Percentiles rank a stretch among this genome's conserved stretches.
phyloP scores from a whole-genome alignment of 2,329 filamentous ascomycete species.

The Nannizziopsis arthrosporioides region DNA sequence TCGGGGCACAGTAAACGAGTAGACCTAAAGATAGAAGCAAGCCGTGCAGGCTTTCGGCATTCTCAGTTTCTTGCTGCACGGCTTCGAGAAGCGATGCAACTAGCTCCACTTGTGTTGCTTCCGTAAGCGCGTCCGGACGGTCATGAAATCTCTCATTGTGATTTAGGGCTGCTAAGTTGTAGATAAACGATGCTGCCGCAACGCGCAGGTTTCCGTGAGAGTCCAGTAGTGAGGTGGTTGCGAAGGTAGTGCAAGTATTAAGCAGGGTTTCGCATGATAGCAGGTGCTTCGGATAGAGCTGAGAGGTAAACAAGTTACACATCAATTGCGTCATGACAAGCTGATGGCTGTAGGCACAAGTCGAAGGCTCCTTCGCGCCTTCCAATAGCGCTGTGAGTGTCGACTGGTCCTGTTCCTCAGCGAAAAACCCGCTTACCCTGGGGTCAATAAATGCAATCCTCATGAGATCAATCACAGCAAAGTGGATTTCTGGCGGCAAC shows the following conservation, averaged over 20 bases:
- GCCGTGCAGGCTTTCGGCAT: constrained; percentile 60
- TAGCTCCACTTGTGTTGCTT: constrained; percentile 66
- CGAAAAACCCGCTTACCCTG: constrained; percentile 69
- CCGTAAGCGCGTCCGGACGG: constrained; percentile 47
- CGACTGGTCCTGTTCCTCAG: constrained; percentile 56
- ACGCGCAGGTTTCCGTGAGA: constrained; percentile 65
- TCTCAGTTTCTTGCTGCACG: constrained; percentile 43
- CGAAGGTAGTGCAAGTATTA: constrained; percentile 51
- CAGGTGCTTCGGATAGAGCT: constrained; percentile 56
- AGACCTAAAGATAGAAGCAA: constrained; percentile 66
- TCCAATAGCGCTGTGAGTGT: constrained; percentile 49
- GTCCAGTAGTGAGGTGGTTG: constrained; percentile 70
- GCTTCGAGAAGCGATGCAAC: constrained; percentile 71
- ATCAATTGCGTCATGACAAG: constrained; percentile 72
- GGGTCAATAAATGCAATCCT: constrained; percentile 65
- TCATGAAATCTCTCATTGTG: constrained; percentile 52
- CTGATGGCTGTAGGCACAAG: constrained; percentile 67
- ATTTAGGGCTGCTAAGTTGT: constrained; percentile 66
- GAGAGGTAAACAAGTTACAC: constrained; percentile 73
- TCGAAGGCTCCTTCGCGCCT: constrained; percentile 43
- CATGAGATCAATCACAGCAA: constrained; percentile 76
- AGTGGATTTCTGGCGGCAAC: constrained; percentile 55
- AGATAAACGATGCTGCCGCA: constrained; percentile 69
- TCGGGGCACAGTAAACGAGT: constrained; percentile 57
- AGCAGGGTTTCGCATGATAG: constrained; percentile 44